These are phyloP conservation scores for Lentinula novae-zelandiae DNA, from an alignment of 1,284 basidiomycete species.

Conservation along the genomic window DNA sequence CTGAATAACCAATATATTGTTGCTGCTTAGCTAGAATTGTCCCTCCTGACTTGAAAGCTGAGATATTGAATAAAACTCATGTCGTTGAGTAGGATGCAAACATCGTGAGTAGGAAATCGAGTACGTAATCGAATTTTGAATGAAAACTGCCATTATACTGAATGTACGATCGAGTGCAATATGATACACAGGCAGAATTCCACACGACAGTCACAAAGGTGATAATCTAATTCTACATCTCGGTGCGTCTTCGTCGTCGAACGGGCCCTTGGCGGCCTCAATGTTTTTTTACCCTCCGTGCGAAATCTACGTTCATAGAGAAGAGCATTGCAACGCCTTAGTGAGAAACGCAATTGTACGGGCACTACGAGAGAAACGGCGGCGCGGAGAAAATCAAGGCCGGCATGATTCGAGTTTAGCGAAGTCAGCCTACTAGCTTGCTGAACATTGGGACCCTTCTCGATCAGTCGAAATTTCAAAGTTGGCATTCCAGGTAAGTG, in stretches of 20 bases:
- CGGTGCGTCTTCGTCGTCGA: constrained; percentile 50
- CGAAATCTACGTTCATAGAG: constrained; percentile 73
- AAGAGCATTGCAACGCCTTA: constrained; percentile 85
- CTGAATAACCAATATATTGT: too few relatives aligned
- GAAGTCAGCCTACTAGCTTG: constrained; percentile 66
- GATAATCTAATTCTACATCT: constrained; percentile 53
- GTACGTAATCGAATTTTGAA: too few relatives aligned
- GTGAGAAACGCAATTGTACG: constrained; percentile 85
- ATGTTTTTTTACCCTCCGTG: constrained; percentile 81
- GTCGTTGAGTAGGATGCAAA: too few relatives aligned
- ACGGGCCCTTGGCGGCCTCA: constrained; percentile 80
- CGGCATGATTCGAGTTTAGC: constrained; percentile 83
- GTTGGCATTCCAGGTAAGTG: constrained; percentile 47
- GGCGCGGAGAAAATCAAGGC: constrained; percentile 62
- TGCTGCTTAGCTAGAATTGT: too few relatives aligned
- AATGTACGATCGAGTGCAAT: not conserved
- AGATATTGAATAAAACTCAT: not conserved
- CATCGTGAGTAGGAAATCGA: too few relatives aligned
- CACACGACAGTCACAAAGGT: constrained; percentile 49
- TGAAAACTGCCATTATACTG: not conserved
- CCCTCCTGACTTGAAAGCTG: not conserved
- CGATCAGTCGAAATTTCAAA: constrained; percentile 45
- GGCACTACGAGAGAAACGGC: constrained; percentile 68
- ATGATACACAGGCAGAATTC: constrained; percentile 32
- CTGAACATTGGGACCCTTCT: constrained; percentile 72